Conservation (phyloP, 148 eudicot genomes). For the Mesembryanthemum crystallinum region DNA sequence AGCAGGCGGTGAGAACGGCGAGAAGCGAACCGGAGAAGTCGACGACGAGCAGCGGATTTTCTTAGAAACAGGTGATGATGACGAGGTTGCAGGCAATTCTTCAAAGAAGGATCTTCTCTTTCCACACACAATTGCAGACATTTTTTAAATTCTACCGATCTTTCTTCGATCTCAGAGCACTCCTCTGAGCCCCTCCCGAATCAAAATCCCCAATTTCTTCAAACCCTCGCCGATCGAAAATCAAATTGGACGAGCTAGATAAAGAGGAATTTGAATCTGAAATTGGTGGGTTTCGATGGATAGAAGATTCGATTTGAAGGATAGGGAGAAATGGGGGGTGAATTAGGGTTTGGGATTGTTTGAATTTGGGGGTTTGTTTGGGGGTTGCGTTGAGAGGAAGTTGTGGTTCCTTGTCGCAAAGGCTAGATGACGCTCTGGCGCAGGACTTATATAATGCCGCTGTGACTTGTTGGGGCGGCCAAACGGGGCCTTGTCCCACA, state of each 20-base stretch:
- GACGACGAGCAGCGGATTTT: constrained; percentile 48
- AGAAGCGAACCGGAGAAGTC: constrained; percentile 50
- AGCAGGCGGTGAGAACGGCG: constrained; percentile 31
- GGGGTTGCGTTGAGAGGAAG: background rate
- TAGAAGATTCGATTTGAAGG: background rate
- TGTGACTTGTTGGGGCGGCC: constrained; percentile 13
- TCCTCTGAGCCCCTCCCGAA: constrained; percentile 15
- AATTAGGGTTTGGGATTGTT: constrained; percentile 21
- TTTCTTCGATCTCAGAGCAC: constrained; percentile 21
- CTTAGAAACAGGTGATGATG: constrained; percentile 53
- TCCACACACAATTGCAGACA: constrained; percentile 71
- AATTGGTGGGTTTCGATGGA: background rate
- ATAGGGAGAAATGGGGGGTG: background rate
- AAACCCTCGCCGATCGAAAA: constrained; percentile 4
- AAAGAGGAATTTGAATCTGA: background rate
- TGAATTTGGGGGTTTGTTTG: constrained; percentile 5
- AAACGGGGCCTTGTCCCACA: background rate
- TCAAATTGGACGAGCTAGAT: background rate
- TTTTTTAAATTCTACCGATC: constrained; percentile 32
- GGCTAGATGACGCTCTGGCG: background rate
- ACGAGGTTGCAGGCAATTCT: constrained; percentile 29
- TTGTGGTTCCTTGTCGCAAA: background rate
- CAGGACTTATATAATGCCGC: constrained; percentile 11
- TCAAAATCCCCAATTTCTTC: background rate
- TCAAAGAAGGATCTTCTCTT: constrained; percentile 76